Evolutionary conservation across 441 rosid genomes (phyloP).

Genomic region (Manihot esculenta): DNA sequence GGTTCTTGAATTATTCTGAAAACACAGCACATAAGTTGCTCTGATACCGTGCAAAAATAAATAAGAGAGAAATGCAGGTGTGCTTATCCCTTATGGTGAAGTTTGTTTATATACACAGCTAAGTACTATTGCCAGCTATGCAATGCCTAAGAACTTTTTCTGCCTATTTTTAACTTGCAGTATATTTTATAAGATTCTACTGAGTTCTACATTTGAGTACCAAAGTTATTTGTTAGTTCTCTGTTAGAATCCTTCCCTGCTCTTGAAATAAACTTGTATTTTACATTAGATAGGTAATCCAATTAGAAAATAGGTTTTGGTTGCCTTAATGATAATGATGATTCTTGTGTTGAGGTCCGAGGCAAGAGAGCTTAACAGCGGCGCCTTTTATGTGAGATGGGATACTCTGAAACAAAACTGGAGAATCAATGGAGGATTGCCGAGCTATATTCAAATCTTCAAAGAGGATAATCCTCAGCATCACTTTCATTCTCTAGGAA

Average conservation of each 20-base stretch:
- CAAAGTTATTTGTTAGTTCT: neutral
- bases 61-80: too few relatives aligned
- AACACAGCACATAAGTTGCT: too few relatives aligned
- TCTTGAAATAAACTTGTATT: neutral
- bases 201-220: too few relatives aligned
- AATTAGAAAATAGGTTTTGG: slow-evolving; percentile 1
- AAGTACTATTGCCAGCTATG: too few relatives aligned
- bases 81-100: too few relatives aligned
- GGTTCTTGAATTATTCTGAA: too few relatives aligned
- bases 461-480: slow-evolving; percentile 41
- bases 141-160: too few relatives aligned
- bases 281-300: slow-evolving; percentile 27
- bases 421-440: slow-evolving; percentile 19
- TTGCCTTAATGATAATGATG: slow-evolving; percentile 21
- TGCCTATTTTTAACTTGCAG: too few relatives aligned
- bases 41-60: too few relatives aligned
- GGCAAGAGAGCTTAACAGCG: slow-evolving; percentile 25
- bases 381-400: slow-evolving; percentile 30
- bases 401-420: slow-evolving; percentile 18
- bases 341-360: slow-evolving; percentile 17
- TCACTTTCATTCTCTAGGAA: slow-evolving; percentile 22
- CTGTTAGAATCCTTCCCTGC: neutral
- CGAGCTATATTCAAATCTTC: neutral
- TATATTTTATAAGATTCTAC: too few relatives aligned
- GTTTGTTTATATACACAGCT: too few relatives aligned